phyloP scores from a whole-genome alignment of 2,329 filamentous ascomycete genomes.

The Aurifilum marmelostoma region DNA sequence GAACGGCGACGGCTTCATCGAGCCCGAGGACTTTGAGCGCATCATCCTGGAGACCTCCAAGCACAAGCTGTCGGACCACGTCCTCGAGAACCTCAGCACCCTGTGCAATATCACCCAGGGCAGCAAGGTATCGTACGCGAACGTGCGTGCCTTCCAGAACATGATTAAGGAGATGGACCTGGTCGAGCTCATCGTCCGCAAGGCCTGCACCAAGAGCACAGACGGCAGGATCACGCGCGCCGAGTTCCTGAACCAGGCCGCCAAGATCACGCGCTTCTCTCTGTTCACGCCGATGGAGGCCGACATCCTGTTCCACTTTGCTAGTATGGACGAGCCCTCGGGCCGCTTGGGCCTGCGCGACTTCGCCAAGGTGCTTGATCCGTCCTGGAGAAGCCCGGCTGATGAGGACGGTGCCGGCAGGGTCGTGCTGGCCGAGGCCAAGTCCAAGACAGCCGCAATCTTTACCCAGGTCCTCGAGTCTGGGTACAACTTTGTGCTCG shows the following conservation, averaged over 20 bases:
- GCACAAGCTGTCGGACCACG: constrained; percentile 96
- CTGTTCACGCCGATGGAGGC: constrained; percentile 98
- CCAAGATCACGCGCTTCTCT: constrained; percentile 88
- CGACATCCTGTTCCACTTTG: constrained; percentile 98
- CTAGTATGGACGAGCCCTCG: constrained; percentile 85
- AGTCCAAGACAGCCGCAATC: constrained; percentile 58
- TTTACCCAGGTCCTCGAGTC: constrained; percentile 73
- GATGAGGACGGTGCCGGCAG: constrained; percentile 50
- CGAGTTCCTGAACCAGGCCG: constrained; percentile 93
- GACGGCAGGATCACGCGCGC: constrained; percentile 94
- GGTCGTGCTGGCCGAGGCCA: constrained; percentile 47
- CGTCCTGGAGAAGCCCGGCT: constrained; percentile 79
- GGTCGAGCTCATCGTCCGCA: constrained; percentile 89
- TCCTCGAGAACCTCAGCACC: constrained; percentile 86
- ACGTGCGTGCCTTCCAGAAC: constrained; percentile 97
- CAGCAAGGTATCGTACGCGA: constrained; percentile 96
- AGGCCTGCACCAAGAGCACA: constrained; percentile 77
- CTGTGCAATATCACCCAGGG: constrained; percentile 92
- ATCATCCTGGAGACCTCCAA: constrained; percentile 92
- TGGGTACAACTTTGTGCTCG: constrained; percentile 86
- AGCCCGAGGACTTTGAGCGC: constrained; percentile 92
- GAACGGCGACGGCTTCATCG: constrained; percentile 91
- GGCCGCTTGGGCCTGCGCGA: constrained; percentile 80
- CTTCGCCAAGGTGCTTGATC: constrained; percentile 93
- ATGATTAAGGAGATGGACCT: constrained; percentile 98